A percentile compares a stretch with the other conserved stretches of the same genome.
Conservation (phyloP, 441 rosid genomes). For the Viola pubescens region DNA sequence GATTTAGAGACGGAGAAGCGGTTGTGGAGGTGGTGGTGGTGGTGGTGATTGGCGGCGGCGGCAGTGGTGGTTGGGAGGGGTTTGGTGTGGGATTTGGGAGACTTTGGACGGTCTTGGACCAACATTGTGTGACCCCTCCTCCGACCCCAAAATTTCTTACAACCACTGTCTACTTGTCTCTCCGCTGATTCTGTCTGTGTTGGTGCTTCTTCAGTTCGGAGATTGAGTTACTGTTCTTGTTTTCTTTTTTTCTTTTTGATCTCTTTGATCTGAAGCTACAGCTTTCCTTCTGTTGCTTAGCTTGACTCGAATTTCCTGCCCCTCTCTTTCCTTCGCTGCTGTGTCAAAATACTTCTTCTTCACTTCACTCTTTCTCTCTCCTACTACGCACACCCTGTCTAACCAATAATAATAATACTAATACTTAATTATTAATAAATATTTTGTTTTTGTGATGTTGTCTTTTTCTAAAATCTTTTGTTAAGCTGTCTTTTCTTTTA, state of each 20-base stretch:
- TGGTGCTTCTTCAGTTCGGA: too few species aligned
- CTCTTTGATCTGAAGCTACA: neutral
- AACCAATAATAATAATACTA: too few species aligned
- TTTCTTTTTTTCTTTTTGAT: neutral
- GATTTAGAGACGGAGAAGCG: conserved; percentile 51
- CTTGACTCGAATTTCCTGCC: neutral
- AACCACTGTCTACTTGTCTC: neutral
- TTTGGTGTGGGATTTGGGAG: conserved; percentile 45
- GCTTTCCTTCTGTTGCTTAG: neutral
- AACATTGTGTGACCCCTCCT: conserved; percentile 35
- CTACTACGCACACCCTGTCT: neutral
- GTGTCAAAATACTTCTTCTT: neutral
- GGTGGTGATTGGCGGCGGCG: conserved; percentile 23
- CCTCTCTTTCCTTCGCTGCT: neutral
- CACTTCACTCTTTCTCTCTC: conserved; percentile 1
- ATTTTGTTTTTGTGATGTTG: too few species aligned
- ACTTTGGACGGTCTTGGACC: conserved; percentile 78
- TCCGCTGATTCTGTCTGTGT: neutral
- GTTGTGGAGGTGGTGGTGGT: conserved; percentile 27
- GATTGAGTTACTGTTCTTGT: neutral
- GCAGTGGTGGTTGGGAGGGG: conserved; percentile 22
- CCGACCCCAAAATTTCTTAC: neutral
- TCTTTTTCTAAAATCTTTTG: too few species aligned
- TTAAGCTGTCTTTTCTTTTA: too few species aligned
- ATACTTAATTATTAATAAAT: too few species aligned